These are phyloP conservation scores for Davidsoniella virescens DNA, from an alignment of 2,329 filamentous ascomycete species.

Conservation along the genomic window DNA sequence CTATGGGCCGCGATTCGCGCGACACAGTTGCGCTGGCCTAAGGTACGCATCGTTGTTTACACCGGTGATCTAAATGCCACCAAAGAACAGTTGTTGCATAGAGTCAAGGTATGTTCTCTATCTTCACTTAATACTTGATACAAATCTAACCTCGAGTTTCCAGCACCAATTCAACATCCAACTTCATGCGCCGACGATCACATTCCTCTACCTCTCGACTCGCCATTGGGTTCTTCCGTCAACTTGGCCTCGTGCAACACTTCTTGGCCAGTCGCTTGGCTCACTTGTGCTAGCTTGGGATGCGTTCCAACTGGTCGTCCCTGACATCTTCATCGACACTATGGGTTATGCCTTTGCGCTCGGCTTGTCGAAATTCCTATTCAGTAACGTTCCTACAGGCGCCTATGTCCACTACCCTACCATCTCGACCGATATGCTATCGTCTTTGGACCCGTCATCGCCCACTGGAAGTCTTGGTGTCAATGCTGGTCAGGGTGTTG, in stretches of 20 bases:
- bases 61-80: constrained; percentile 84
- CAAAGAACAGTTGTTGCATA: constrained; percentile 61
- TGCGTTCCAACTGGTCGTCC: constrained; percentile 78
- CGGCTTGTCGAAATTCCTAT: constrained; percentile 67
- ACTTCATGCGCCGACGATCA: constrained; percentile 65
- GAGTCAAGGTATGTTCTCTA: constrained; percentile 46
- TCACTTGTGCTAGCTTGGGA: constrained; percentile 81
- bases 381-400: constrained; percentile 63
- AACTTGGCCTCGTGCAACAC: constrained; percentile 82
- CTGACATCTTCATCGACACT: constrained; percentile 90
- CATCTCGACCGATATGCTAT: constrained; percentile 95
- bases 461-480: constrained; percentile 49
- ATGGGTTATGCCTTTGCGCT: constrained; percentile 95
- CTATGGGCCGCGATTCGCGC: constrained; percentile 90
- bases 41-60: constrained; percentile 80
- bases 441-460: constrained; percentile 52
- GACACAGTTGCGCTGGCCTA: constrained; percentile 77
- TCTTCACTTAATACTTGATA: constrained; percentile 11
- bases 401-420: constrained; percentile 98
- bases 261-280: constrained; percentile 84
- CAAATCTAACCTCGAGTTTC: not conserved
- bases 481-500: constrained; percentile 68
- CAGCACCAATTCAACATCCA: constrained; percentile 83
- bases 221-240: constrained; percentile 72
- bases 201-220: constrained; percentile 82